Evolutionary conservation across 495 filamentous ascomycete species (phyloP).

Genomic region (Hypoxylon cercidicola): DNA sequence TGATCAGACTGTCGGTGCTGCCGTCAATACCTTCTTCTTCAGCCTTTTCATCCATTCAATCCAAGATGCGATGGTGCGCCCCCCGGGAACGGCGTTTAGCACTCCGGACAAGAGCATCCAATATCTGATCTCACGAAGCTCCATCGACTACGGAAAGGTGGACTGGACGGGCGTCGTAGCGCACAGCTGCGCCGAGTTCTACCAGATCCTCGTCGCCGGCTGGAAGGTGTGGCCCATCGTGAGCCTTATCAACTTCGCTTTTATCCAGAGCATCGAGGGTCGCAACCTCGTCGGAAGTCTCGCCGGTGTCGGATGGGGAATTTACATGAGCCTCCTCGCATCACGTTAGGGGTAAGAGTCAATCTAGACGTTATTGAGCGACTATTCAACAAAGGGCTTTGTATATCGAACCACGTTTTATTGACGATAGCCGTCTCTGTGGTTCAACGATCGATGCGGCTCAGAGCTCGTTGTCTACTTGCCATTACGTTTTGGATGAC

Average conservation of each 20-base stretch:
- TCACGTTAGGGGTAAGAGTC: conserved; percentile 37
- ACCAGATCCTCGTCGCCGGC: conserved; percentile 75
- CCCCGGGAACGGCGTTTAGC: conserved; percentile 34
- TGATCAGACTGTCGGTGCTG: conserved; percentile 82
- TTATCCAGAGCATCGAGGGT: conserved; percentile 76
- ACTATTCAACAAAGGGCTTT: background rate
- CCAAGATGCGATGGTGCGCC: conserved; percentile 49
- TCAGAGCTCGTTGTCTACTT: too few species aligned
- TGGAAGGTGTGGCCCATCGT: conserved; percentile 89
- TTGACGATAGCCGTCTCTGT: too few species aligned
- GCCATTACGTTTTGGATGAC: too few species aligned
- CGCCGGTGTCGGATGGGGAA: conserved; percentile 85
- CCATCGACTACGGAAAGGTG: conserved; percentile 46
- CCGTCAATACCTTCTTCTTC: conserved; percentile 82
- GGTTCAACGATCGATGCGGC: too few species aligned
- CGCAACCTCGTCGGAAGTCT: conserved; percentile 80
- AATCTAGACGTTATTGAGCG: background rate
- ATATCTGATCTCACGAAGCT: conserved; percentile 36
- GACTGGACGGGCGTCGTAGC: conserved; percentile 48
- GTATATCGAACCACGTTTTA: background rate
- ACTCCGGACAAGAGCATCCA: conserved; percentile 35
- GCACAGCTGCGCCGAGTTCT: conserved; percentile 66
- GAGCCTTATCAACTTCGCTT: conserved; percentile 78
- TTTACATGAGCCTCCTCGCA: conserved; percentile 82
- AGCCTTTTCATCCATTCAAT: conserved; percentile 57